These are phyloP conservation scores for Isoetes engelmannii DNA, from an alignment of 83 land plant species.

Conservation along the genomic window DNA sequence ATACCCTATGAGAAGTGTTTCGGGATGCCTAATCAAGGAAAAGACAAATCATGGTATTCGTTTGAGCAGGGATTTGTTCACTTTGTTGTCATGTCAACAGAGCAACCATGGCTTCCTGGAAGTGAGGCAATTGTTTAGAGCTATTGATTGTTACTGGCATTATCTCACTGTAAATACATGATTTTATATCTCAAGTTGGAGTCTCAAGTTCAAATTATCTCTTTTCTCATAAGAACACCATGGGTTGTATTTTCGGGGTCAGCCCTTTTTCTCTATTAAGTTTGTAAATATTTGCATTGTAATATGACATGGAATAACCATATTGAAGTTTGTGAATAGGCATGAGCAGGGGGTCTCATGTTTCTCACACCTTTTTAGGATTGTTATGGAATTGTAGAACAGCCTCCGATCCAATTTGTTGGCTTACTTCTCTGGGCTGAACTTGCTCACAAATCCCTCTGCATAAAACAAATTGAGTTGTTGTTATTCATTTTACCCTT, in stretches of 20 bases:
- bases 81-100: constrained; percentile 82
- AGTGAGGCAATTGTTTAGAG: background rate
- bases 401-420: no score
- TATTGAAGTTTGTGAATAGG: no score
- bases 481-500: no score
- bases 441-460: no score
- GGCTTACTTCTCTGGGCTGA: no score
- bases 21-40: constrained; percentile 58
- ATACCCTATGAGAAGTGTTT: constrained; percentile 77
- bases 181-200: background rate
- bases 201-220: no score
- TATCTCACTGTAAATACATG: background rate
- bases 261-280: background rate
- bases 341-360: no score
- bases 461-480: no score
- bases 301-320: no score
- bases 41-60: constrained; percentile 93
- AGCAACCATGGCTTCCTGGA: constrained; percentile 51
- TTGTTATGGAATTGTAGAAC: no score
- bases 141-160: background rate
- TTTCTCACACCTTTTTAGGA: no score
- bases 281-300: no score
- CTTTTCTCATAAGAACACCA: constrained; percentile 33
- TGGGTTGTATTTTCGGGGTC: constrained; percentile 84
- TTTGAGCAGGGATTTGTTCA: constrained; percentile 68